phyloP scores from a whole-genome alignment of 2,329 filamentous ascomycete genomes.

The Macrophomina tecta region DNA sequence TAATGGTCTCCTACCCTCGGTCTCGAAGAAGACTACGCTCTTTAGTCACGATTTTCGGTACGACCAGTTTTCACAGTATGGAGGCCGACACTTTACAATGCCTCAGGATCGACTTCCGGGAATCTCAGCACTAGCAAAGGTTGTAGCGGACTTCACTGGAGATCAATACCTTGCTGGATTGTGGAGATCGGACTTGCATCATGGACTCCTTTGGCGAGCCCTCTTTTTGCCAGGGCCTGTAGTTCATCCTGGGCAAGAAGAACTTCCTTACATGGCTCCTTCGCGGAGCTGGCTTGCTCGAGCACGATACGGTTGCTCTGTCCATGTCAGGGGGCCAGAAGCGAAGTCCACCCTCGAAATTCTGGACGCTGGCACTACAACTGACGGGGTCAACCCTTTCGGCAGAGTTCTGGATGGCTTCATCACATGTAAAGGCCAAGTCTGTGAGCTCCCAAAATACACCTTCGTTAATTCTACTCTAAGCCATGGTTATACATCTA shows the following conservation, averaged over 20 bases:
- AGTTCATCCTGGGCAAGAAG: neutral
- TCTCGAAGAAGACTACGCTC: neutral
- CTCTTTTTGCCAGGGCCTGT: neutral
- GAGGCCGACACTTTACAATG: neutral
- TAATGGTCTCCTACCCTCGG: no score
- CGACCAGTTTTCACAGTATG: neutral
- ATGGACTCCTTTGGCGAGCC: neutral
- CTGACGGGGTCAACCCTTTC: no score
- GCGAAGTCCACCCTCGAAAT: no score
- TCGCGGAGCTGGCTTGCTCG: conserved; percentile 17
- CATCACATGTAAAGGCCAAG: no score
- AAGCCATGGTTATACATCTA: no score
- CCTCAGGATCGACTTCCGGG: neutral
- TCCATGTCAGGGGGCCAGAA: no score
- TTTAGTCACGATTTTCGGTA: neutral
- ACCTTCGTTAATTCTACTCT: no score
- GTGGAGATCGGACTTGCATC: neutral
- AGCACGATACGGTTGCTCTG: no score
- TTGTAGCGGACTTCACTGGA: neutral
- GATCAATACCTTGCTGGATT: neutral
- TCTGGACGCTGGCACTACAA: no score
- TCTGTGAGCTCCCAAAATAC: no score
- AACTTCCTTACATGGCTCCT: neutral
- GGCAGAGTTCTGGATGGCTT: no score
- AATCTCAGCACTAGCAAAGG: neutral